Evolutionary conservation across 768 basidiomycete genomes (phyloP).

Genomic region (Pleurotus salmoneostramineus): DNA sequence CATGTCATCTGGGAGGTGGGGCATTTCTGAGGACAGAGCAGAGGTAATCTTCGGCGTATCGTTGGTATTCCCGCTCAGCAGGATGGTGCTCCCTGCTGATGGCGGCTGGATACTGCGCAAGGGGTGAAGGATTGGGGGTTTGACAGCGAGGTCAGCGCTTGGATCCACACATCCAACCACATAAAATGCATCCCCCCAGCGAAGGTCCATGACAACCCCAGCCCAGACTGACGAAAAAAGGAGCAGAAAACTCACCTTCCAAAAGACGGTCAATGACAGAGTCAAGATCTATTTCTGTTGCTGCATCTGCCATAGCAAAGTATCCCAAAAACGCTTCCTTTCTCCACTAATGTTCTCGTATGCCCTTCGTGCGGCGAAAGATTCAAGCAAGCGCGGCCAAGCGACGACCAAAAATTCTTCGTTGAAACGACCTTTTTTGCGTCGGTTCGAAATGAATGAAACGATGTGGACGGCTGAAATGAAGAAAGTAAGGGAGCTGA

Average conservation of each 20-base stretch:
- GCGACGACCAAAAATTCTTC: background rate
- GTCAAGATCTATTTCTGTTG: constrained; percentile 97
- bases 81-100: background rate
- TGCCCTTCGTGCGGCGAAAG: background rate
- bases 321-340: background rate
- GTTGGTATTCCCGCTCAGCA: background rate
- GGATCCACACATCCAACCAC: background rate
- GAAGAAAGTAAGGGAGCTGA: background rate
- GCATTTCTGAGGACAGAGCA: no score
- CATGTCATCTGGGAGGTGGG: background rate
- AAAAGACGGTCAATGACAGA: constrained; percentile 97
- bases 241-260: constrained; percentile 70
- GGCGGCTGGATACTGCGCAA: background rate
- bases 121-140: background rate
- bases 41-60: background rate
- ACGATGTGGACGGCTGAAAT: background rate
- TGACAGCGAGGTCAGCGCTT: background rate
- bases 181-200: background rate
- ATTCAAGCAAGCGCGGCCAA: constrained; percentile 1
- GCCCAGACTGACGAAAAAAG: constrained; percentile 5
- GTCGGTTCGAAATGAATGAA: constrained; percentile 5
- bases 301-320: constrained; percentile 66
- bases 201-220: background rate
- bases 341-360: background rate
- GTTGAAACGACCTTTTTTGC: constrained; percentile 9